phyloP scores from a whole-genome alignment of 495 filamentous ascomycete genomes.

The Mytilinidion resinicola region DNA sequence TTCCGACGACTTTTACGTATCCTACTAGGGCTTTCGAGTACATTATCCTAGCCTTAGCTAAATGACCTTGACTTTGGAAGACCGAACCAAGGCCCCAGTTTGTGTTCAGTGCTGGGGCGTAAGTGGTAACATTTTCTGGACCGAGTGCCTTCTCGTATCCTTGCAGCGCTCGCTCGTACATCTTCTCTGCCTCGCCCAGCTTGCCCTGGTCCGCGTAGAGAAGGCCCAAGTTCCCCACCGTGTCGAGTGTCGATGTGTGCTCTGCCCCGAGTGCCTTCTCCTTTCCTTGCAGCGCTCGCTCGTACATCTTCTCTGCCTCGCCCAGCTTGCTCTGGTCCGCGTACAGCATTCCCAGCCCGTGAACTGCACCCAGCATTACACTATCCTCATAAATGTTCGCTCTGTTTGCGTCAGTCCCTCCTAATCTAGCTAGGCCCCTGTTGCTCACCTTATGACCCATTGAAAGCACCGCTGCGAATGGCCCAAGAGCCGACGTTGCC shows the following conservation, averaged over 20 bases:
- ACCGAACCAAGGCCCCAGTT: constrained; percentile 35
- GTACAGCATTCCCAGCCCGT: constrained; percentile 7
- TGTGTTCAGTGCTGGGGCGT: constrained; percentile 26
- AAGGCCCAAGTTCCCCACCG: too few species aligned
- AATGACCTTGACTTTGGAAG: constrained; percentile 5
- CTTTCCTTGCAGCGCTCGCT: too few species aligned
- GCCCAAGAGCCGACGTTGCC: constrained; percentile 14
- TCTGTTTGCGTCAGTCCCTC: not conserved
- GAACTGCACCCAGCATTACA: not conserved
- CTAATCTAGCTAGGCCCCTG: not conserved
- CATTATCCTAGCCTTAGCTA: constrained; percentile 7
- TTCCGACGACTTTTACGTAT: constrained; percentile 8
- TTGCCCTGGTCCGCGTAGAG: too few species aligned
- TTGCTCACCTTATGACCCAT: not conserved
- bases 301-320: too few species aligned
- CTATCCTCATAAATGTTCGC: constrained; percentile 2
- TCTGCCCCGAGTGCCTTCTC: too few species aligned
- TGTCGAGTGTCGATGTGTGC: too few species aligned
- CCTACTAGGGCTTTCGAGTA: constrained; percentile 6
- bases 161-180: too few species aligned
- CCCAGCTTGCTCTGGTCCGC: too few species aligned
- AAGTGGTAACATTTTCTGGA: constrained; percentile 36
- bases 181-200: too few species aligned
- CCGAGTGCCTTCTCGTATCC: too few species aligned
- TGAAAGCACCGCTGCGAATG: constrained; percentile 12